Evolutionary conservation across 202 grass and related monocot species (phyloP), one percentile per base, ranked within the genome.

Genomic region (Panicum hallii): DNA sequence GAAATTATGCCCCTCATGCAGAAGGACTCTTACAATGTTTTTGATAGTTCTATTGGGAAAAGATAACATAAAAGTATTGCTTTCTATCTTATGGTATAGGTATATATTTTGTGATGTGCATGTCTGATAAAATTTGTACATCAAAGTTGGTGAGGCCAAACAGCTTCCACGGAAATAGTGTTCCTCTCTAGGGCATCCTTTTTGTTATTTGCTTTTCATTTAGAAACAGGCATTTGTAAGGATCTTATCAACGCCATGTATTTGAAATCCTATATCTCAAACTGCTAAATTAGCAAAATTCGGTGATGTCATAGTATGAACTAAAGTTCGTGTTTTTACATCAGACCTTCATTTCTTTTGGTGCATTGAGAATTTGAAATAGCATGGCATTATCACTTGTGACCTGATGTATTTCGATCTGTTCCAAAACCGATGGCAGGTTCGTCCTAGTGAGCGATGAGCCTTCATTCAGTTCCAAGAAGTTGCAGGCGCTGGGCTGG

Each of bases 401-500:
- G 22, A 13, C 6, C 70, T 75, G 20, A 81, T 36, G 53, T 4
- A 13, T 5, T 70, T 0, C 15, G 4, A 74, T 52, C 6, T 86
- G 6, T 74, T 70, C 45, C 23, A 5, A 64, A 72, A 65, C 43
- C 11, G 56, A 86, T 90, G 34, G 12, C 72, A 98, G 93, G 67
- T 83, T 89, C 49, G 69, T 87, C 16, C 79, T 77, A 72, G 86
- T 67, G 56, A 88, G 42, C 26, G 84, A 88, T 19, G 88, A 53
- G 5, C 81, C 74, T 47, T 4, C 47, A 1, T 67, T 86, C 22
- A 82, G 42, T 60, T 92, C 84, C 0, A 73, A 72, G 58, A 95
- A 99, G 87, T 77, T 95, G 40, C 82, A 99, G 77, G 70, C 40
- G 36, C 82, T 95, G 17, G 96, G 93, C 30, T 95, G 93, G 96